Percentiles rank a stretch among this genome's conserved stretches.
phyloP scores from a whole-genome alignment of 106 monocot species.

The Xerophyta viscosa region DNA sequence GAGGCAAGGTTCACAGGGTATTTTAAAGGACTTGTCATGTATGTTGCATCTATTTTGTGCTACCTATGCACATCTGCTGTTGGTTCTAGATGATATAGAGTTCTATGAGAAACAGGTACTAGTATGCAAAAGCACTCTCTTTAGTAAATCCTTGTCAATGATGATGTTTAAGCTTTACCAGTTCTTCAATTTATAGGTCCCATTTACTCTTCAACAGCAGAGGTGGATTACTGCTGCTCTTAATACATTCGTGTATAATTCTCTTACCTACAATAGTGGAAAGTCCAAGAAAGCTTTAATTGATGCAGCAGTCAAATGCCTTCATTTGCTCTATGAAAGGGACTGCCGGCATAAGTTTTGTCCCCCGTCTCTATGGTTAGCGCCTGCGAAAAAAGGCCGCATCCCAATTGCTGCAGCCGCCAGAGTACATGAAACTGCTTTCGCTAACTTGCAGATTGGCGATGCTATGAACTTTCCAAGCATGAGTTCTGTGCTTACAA shows the following conservation, averaged over 20 bases:
- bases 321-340: conserved; percentile 78
- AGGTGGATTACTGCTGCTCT: conserved; percentile 53
- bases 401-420: conserved; percentile 85
- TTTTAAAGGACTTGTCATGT: conserved; percentile 45
- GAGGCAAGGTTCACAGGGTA: conserved; percentile 41
- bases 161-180: conserved; percentile 7
- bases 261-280: conserved; percentile 42
- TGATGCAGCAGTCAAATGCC: conserved; percentile 75
- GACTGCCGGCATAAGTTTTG: conserved; percentile 85
- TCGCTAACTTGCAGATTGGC: conserved; percentile 23
- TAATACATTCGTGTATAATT: conserved; percentile 86
- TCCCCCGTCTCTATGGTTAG: conserved; percentile 67
- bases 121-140: conserved; percentile 1
- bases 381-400: conserved; percentile 51
- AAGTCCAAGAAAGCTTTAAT: conserved; percentile 29
- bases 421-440: conserved; percentile 79
- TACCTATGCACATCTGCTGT: conserved; percentile 75
- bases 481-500: conserved; percentile 59
- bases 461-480: conserved; percentile 25
- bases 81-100: conserved; percentile 97
- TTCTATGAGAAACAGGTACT: conserved; percentile 96
- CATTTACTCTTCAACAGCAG: conserved; percentile 70
- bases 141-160: background rate
- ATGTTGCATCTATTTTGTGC: conserved; percentile 85
- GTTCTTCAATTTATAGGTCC: conserved; percentile 41